Evolutionary conservation across 192 early-diverging fungal genomes (phyloP).

Genomic region (Umbelopsis sp.): DNA sequence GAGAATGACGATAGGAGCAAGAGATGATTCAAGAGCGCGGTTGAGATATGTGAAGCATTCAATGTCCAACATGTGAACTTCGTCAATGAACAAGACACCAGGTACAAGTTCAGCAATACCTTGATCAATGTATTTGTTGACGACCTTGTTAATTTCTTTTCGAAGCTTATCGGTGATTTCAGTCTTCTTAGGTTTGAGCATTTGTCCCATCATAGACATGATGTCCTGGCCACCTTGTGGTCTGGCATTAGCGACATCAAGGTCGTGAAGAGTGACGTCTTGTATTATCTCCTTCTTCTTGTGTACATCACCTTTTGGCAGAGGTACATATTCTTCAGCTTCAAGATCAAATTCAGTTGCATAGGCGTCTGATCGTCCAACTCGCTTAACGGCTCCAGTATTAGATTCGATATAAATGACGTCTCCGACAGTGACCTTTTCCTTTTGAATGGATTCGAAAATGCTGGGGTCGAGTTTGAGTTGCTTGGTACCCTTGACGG

Average conservation of each 20-base stretch:
- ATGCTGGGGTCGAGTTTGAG: slow-evolving; percentile 97
- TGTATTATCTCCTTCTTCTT: slow-evolving; percentile 97
- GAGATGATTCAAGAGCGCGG: slow-evolving; percentile 92
- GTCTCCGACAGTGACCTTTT: slow-evolving; percentile 94
- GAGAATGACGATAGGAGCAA: slow-evolving; percentile 99
- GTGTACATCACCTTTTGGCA: slow-evolving; percentile 98
- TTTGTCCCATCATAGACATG: slow-evolving; percentile 98
- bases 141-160: slow-evolving; percentile 97
- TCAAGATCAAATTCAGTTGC: slow-evolving; percentile 99
- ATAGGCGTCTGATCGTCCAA: slow-evolving; percentile 96
- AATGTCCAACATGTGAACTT: slow-evolving; percentile 99
- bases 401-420: slow-evolving; percentile 98
- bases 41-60: slow-evolving; percentile 99
- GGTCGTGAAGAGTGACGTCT: slow-evolving; percentile 97
- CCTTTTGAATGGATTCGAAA: slow-evolving; percentile 96
- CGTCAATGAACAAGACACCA: slow-evolving; percentile 98
- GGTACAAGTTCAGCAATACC: slow-evolving; percentile 98
- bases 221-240: slow-evolving; percentile 97
- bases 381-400: slow-evolving; percentile 97
- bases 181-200: slow-evolving; percentile 99
- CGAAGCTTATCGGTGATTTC: slow-evolving; percentile 97
- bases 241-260: slow-evolving; percentile 98
- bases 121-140: slow-evolving; percentile 97
- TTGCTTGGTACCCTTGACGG: slow-evolving; percentile 98
- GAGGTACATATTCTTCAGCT: slow-evolving; percentile 98